Evolutionary conservation across 495 filamentous ascomycete genomes (phyloP).

Genomic region (Arthonia radiata): DNA sequence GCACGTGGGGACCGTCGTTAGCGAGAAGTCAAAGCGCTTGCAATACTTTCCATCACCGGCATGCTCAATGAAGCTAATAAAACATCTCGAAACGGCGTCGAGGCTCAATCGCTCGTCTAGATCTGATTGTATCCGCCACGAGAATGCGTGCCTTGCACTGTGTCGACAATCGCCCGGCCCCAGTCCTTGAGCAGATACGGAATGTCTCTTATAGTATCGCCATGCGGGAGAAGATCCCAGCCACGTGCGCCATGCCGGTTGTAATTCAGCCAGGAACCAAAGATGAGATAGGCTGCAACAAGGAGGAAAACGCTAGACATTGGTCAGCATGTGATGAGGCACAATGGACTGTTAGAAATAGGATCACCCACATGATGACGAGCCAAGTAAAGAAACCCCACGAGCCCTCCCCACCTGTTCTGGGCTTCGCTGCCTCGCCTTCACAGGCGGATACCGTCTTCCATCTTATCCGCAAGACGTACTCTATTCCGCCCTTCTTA

Average conservation of each 20-base stretch:
- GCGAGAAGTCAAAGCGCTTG: no score
- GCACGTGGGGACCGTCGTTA: no score
- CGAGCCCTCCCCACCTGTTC: conserved; percentile 14
- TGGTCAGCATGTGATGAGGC: neutral
- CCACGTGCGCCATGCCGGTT: conserved; percentile 84
- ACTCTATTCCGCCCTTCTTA: conserved; percentile 21
- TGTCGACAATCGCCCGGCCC: conserved; percentile 49
- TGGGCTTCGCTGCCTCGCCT: conserved; percentile 18
- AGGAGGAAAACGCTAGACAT: conserved; percentile 49
- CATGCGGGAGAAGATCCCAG: conserved; percentile 86
- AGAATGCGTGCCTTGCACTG: conserved; percentile 65
- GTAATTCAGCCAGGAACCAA: conserved; percentile 97
- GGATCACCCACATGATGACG: conserved; percentile 62
- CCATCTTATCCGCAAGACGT: conserved; percentile 55
- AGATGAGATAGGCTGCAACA: conserved; percentile 79
- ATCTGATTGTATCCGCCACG: no score
- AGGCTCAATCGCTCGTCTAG: no score
- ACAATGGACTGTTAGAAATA: conserved; percentile 1
- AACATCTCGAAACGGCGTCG: no score
- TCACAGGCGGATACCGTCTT: conserved; percentile 68
- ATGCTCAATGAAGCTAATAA: no score
- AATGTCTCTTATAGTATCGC: conserved; percentile 73
- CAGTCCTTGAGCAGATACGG: conserved; percentile 87
- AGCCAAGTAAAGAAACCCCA: conserved; percentile 99
- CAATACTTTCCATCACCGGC: no score